phyloP scores from a whole-genome alignment of 805 yeast genomes.

The Candida railenensis region DNA sequence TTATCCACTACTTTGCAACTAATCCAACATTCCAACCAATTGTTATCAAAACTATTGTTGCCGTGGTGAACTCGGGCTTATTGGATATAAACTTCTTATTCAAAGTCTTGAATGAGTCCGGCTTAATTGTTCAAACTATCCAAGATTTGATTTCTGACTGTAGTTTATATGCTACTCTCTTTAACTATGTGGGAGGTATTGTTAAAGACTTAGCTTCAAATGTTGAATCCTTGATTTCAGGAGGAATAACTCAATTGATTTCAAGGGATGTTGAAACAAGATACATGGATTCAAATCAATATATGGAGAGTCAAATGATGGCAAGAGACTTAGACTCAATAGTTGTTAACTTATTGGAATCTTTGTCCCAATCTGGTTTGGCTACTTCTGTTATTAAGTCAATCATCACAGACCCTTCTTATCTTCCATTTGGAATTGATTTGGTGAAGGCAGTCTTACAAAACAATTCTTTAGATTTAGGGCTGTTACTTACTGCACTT shows the following conservation, averaged over 20 bases:
- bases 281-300: conserved; percentile 6
- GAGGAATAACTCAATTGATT: conserved; percentile 11
- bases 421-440: conserved; percentile 35
- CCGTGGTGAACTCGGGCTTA: conserved; percentile 31
- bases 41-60: conserved; percentile 25
- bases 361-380: conserved; percentile 42
- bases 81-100: conserved; percentile 32
- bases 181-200: conserved; percentile 28
- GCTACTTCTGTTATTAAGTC: conserved; percentile 38
- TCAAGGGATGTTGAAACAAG: conserved; percentile 3
- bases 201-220: conserved; percentile 23
- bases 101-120: conserved; percentile 35
- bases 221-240: conserved; percentile 22
- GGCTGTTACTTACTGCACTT: conserved; percentile 29
- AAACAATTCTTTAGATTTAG: conserved; percentile 26
- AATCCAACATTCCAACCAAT: conserved; percentile 24
- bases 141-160: conserved; percentile 39
- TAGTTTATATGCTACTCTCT: conserved; percentile 32
- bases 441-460: conserved; percentile 31
- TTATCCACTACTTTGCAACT: conserved; percentile 32
- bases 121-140: conserved; percentile 31
- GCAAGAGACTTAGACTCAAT: conserved; percentile 20
- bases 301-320: conserved; percentile 6
- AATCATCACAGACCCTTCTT: conserved; percentile 35
- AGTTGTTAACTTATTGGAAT: conserved; percentile 36